Base-by-base conservation (phyloP, 257 asterid species). In the Vinca minor region DNA sequence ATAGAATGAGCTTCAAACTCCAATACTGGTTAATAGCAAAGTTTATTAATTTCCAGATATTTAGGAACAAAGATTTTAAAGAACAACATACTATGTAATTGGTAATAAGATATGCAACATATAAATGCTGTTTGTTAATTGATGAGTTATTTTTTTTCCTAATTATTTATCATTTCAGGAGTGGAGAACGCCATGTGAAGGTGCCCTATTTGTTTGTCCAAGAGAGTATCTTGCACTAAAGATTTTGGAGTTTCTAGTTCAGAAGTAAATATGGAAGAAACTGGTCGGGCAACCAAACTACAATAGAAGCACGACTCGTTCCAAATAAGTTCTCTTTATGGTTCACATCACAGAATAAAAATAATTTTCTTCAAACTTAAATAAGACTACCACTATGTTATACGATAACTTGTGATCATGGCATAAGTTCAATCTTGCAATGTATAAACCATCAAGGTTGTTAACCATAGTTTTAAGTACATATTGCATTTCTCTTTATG, bases 371-470 rank as follows among this genome's bases (percentile, higher is more conserved):
- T 59, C 47, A 35, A 26, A 59, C 13, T 38, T 14, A 8, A 39
- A 23, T n/a, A n/a, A n/a, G n/a, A 42, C 2, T 4, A n/a, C 36
- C 23, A 29, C 25, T 2, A 31, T 6, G 14, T 3, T 31, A 56
- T 26, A 15, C 14, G 14, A 5, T 55, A 34, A 55, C 21, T 4
- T 26, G 59, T 53, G 20, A 28, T 1, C 21, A 3, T 10, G 34
- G 36, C 38, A 21, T 29, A 31, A 53, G 13, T 36, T 54, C 17
- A 25, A 66, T 54, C 54, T 36, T 15, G 36, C 42, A 31, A 53
- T 39, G 44, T 11, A 66, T 29, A 67, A 46, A 47, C 23, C 18
- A n/a, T n/a, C n/a, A n/a, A n/a, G n/a, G n/a, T n/a, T n/a, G n/a
- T n/a, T n/a, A n/a, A n/a, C n/a, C n/a, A n/a, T 38, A 39, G 32